Percentiles rank a stretch among this genome's conserved stretches.
phyloP scores from a whole-genome alignment of 2,329 filamentous ascomycete genomes.

The Blastomyces gilchristii region DNA sequence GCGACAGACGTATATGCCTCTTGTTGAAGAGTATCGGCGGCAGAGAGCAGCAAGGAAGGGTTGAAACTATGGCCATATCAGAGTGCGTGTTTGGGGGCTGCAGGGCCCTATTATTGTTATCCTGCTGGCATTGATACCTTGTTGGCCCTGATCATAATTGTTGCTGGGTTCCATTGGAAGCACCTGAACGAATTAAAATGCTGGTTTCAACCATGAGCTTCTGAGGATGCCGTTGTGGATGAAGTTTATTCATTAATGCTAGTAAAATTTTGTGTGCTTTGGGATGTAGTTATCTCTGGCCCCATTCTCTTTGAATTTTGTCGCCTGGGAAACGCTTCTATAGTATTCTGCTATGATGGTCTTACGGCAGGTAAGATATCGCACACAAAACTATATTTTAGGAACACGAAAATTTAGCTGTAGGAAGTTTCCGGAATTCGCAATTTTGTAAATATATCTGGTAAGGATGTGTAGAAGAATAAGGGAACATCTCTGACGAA shows the following conservation, averaged over 20 bases:
- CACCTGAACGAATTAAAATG: neutral
- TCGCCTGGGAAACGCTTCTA: too few relatives aligned
- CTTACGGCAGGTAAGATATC: too few relatives aligned
- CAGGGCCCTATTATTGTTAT: neutral
- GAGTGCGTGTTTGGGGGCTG: neutral
- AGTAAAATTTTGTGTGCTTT: neutral
- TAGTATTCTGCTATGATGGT: too few relatives aligned
- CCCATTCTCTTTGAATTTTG: too few relatives aligned
- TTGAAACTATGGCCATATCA: neutral
- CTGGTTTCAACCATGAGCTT: neutral
- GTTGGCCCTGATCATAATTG: neutral
- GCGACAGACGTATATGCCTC: constrained; percentile 1
- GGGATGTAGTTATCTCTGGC: too few relatives aligned
- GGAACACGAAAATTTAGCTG: neutral
- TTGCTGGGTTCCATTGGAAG: neutral
- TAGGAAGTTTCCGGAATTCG: neutral
- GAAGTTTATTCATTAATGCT: neutral
- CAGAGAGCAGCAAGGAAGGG: neutral
- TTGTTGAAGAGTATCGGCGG: neutral
- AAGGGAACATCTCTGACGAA: too few relatives aligned
- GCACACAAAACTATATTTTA: neutral
- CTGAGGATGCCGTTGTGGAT: neutral
- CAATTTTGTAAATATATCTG: neutral
- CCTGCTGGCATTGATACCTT: too few relatives aligned
- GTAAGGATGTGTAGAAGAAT: too few relatives aligned